phyloP scores from a whole-genome alignment of 768 basidiomycete genomes.

The Tubosaeta sp. region DNA sequence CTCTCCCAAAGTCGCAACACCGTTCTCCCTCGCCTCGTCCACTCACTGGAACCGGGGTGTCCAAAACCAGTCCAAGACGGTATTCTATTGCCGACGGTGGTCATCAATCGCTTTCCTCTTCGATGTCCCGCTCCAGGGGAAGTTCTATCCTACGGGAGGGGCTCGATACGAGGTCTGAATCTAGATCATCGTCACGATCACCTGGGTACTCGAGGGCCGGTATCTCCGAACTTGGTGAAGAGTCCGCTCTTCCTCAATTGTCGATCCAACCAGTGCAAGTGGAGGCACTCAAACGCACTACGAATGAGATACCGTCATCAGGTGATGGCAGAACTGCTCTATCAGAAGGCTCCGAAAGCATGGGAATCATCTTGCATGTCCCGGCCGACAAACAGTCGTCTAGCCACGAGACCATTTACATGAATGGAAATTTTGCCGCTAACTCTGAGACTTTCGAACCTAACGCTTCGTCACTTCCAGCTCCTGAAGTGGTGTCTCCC shows the following conservation, averaged over 20 bases:
- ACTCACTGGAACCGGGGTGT: conserved; percentile 2
- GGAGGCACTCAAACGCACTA: conserved; percentile 25
- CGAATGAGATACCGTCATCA: conserved; percentile 10
- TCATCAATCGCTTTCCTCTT: conserved; percentile 17
- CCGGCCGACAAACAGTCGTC: conserved; percentile 14
- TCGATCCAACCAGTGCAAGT: conserved; percentile 33
- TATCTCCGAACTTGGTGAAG: conserved; percentile 25
- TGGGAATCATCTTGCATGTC: conserved; percentile 14
- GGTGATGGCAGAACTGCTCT: conserved; percentile 7
- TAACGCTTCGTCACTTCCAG: conserved; percentile 9
- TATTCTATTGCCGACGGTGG: conserved; percentile 7
- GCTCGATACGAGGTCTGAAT: conserved; percentile 33
- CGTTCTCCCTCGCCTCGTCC: conserved; percentile 24
- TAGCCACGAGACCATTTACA: conserved; percentile 21
- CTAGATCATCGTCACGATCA: conserved; percentile 52
- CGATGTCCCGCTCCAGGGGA: conserved; percentile 20
- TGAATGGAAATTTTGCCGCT: conserved; percentile 15
- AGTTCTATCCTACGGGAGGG: conserved; percentile 30
- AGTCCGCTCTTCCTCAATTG: conserved; percentile 12
- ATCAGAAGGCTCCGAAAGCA: conserved; percentile 17
- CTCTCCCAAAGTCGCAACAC: conserved; percentile 15
- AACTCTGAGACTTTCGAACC: conserved; percentile 12
- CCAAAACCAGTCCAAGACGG: conserved; percentile 1
- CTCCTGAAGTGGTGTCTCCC: conserved; percentile 7
- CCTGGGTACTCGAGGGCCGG: conserved; percentile 32